Base-by-base conservation (phyloP, 257 asterid species). In the Jasminum sambac region DNA sequence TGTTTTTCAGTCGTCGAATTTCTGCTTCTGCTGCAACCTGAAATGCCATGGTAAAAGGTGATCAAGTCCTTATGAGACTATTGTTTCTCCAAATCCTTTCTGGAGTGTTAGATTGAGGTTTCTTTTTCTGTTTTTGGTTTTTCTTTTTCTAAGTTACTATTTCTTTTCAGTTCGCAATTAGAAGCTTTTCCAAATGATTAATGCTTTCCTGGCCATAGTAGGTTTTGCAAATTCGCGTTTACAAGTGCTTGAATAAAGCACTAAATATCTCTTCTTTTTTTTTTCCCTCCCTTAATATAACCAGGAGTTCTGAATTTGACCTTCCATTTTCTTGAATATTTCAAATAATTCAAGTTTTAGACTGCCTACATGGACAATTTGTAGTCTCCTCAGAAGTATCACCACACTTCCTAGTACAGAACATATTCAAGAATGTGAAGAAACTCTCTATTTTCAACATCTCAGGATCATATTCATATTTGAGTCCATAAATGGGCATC, bases 11-110 rank as follows among this genome's bases (percentile, higher is more conserved):
- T 64, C 59, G 83, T 63, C 59, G 44, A 76, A 88, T 93, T 83
- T 87, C 87, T 71, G 42, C 72, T 81, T 90, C 83, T 55, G 90
- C 95, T 62, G 66, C 79, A 64, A 78, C 83, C 98, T 90, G 84
- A 74, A 76, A 85, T 63, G 63, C 60, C 73, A 64, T 10, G 40
- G 55, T 10, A 34, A 43, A 63, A 23, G 69, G 41, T 63, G 37
- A 73, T 50, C 50, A 72, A 50, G 75, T 66, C 46, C 41, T 24
- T 3, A 12, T 13, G 2, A 19, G 30, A 55, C 60, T n/a, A 14
- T n/a, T 17, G n/a, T 52, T 21, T 21, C 61, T 55, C 61, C 34
- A 21, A 55, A 21, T 10, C 34, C 14, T 6, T 55, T 21, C 6
- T 55, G 30, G 34, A 55, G n/a, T n/a, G 24, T n/a, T 48, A 48